Evolutionary conservation across 805 yeast genomes (phyloP).

Genomic region (Torulaspora maleeae): DNA sequence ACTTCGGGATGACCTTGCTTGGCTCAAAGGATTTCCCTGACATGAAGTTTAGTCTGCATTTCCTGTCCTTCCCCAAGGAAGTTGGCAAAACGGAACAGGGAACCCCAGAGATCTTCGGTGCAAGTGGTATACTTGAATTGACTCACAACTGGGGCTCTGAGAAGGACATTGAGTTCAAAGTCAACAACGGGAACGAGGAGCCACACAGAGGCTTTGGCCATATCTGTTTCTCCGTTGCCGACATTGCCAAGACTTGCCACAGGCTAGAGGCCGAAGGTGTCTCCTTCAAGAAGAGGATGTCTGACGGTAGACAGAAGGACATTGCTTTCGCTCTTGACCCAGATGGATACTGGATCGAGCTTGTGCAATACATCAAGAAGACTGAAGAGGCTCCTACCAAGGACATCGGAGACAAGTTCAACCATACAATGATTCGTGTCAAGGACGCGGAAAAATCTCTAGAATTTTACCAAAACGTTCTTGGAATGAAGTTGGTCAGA

Average conservation of each 20-base stretch:
- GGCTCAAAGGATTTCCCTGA: slow-evolving; percentile 49
- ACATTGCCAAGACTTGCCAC: slow-evolving; percentile 59
- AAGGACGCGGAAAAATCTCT: slow-evolving; percentile 76
- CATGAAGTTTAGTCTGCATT: slow-evolving; percentile 59
- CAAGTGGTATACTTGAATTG: slow-evolving; percentile 71
- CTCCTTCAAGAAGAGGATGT: slow-evolving; percentile 70
- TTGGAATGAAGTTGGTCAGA: slow-evolving; percentile 74
- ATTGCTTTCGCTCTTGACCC: slow-evolving; percentile 96
- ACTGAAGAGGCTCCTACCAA: slow-evolving; percentile 13
- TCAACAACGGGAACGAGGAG: slow-evolving; percentile 79
- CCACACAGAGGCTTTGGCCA: slow-evolving; percentile 93
- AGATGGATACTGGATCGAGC: slow-evolving; percentile 94
- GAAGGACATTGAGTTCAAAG: slow-evolving; percentile 47
- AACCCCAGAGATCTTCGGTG: slow-evolving; percentile 29
- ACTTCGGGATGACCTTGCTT: slow-evolving; percentile 68
- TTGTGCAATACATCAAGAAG: slow-evolving; percentile 50
- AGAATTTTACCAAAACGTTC: slow-evolving; percentile 68
- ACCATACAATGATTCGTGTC: slow-evolving; percentile 91
- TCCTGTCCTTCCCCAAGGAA: slow-evolving; percentile 47
- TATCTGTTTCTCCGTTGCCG: slow-evolving; percentile 80
- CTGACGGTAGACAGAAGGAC: slow-evolving; percentile 87
- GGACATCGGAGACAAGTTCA: slow-evolving; percentile 42
- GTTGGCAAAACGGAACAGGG: slow-evolving; percentile 40
- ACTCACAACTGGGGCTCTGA: slow-evolving; percentile 77
- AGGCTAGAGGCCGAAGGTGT: slow-evolving; percentile 59